Evolutionary conservation across 2,329 filamentous ascomycete species (phyloP).

Genomic region (Elsinoe fawcettii): DNA sequence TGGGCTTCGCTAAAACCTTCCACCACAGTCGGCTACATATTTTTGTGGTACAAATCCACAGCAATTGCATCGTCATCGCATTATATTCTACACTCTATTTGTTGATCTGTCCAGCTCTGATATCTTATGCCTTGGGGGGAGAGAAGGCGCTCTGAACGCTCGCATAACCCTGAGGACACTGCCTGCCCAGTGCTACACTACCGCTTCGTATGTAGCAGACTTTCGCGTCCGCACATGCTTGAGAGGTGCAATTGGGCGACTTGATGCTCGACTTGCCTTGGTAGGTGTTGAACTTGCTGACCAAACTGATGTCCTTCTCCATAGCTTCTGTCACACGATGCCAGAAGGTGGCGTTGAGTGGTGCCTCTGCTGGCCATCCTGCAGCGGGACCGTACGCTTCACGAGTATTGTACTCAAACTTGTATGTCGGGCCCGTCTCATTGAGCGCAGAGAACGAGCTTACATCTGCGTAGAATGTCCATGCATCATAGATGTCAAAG

Average conservation of each 20-base stretch:
- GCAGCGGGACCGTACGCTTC: slow-evolving; percentile 41
- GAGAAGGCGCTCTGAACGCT: slow-evolving; percentile 36
- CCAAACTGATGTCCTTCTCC: slow-evolving; percentile 44
- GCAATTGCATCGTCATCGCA: background rate
- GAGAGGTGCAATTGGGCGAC: slow-evolving; percentile 46
- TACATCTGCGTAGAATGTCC: slow-evolving; percentile 49
- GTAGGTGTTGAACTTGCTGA: slow-evolving; percentile 43
- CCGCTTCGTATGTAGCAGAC: slow-evolving; percentile 54
- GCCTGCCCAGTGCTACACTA: slow-evolving; percentile 43
- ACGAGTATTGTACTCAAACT: slow-evolving; percentile 46
- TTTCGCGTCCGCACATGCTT: slow-evolving; percentile 46
- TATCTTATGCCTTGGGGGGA: background rate
- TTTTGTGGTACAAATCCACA: background rate
- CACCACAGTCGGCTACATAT: background rate
- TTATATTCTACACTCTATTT: background rate
- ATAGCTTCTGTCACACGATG: slow-evolving; percentile 51
- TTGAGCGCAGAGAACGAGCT: slow-evolving; percentile 35
- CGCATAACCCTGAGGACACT: slow-evolving; percentile 46
- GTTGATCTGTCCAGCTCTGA: background rate
- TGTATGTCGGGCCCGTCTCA: slow-evolving; percentile 39
- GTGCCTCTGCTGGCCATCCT: slow-evolving; percentile 41
- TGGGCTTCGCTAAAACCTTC: background rate
- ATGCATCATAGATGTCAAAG: slow-evolving; percentile 48
- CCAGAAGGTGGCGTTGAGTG: slow-evolving; percentile 54
- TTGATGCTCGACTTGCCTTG: slow-evolving; percentile 46